Evolutionary conservation across 257 asterid genomes (phyloP), one percentile per base, ranked within the genome.

Genomic region (Solanum chilense): DNA sequence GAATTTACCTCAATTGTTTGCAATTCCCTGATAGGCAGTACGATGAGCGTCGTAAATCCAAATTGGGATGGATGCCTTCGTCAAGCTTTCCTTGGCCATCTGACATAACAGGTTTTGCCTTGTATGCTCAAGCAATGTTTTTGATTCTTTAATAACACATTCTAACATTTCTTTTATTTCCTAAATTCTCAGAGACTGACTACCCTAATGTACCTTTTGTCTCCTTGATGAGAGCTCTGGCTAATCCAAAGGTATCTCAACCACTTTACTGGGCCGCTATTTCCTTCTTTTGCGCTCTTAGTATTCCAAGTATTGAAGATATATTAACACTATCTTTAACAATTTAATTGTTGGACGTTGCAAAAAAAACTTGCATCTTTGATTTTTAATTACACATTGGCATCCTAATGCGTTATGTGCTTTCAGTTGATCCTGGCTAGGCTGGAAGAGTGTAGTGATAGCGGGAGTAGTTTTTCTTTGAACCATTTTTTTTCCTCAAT

Each of bases 191-290:
- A 96, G 98, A 87, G 88, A 93, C 97, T 18, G 90, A 89, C 56
- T 88, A 91, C 88, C 92, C 92, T 10, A 74, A 87, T 56, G 93
- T 90, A 84, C 94, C 95, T 85, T 92, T 92, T 82, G 93, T 91
- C 78, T 93, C 98, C 85, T 88, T 96, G 93, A 94, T 94, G 98
- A 87, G 94, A 90, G 92, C 93, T 82, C 95, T 96, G 80, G 90
- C 93, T 52, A 84, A 94, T 88, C 87, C 95, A n/a, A 92, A 92
- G 98, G 99, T 95, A 92, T 76, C 73, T 68, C 71, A n/a, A 58
- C 84, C 70, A 71, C 75, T 37, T 49, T 49, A 18, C 42, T 27
- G 42, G 69, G 31, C 64, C 44, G 52, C 31, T 20, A 21, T 52
- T 31, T 81, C 45, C 85, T 81, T 29, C 31, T 42, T 41, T 76